Conservation (phyloP, 2,329 filamentous ascomycete species). For the Macrophomina pseudophaseolina region DNA sequence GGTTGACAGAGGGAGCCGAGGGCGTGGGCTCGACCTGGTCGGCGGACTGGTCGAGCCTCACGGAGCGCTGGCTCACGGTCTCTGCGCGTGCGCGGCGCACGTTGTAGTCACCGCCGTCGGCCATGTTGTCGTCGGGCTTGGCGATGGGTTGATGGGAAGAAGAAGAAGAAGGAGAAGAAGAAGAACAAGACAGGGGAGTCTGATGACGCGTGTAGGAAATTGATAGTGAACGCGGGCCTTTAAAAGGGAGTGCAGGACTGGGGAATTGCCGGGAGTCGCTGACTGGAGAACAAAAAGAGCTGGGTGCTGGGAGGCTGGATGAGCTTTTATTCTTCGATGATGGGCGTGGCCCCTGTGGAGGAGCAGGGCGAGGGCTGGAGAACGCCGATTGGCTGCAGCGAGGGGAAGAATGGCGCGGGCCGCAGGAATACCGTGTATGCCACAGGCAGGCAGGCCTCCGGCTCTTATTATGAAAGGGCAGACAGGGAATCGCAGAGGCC, state of each 20-base stretch:
- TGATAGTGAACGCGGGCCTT: conserved; percentile 18
- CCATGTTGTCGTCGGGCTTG: conserved; percentile 8
- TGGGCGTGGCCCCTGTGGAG: conserved; percentile 9
- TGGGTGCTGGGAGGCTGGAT: background rate
- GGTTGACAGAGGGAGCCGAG: background rate
- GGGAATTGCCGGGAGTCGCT: background rate
- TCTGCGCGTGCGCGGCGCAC: background rate
- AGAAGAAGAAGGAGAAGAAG: background rate
- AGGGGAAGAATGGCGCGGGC: background rate
- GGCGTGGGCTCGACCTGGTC: conserved; percentile 3
- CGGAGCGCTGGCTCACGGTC: conserved; percentile 14
- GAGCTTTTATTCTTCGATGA: conserved; percentile 6
- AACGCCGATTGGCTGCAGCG: background rate
- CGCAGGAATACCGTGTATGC: background rate
- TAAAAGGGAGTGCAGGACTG: conserved; percentile 22
- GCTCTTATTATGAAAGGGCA: background rate
- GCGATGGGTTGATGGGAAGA: background rate
- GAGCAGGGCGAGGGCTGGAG: background rate
- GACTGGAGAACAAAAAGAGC: conserved; percentile 13
- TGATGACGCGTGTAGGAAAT: conserved; percentile 7
- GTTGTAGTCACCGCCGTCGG: background rate
- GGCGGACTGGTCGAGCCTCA: background rate
- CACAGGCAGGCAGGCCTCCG: background rate
- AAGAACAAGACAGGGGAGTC: background rate
- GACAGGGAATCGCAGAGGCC: conserved; percentile 4